These are phyloP conservation scores for Pyrenochaeta sp. DNA, from an alignment of 2,329 filamentous ascomycete species.

Conservation along the genomic window DNA sequence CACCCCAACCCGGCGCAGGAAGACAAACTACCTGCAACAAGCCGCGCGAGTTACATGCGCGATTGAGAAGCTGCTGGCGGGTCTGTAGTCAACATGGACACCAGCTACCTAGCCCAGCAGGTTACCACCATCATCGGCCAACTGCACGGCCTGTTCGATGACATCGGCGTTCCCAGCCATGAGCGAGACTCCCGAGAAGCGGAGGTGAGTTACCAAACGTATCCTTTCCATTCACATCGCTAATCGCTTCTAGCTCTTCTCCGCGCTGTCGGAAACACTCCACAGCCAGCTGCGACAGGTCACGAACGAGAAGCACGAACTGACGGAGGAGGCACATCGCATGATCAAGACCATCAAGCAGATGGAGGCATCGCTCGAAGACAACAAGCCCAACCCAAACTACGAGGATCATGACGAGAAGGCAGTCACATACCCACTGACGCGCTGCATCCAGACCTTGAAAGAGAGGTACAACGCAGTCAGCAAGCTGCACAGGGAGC, in stretches of 20 bases:
- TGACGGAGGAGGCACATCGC: conserved; percentile 87
- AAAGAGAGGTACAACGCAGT: conserved; percentile 87
- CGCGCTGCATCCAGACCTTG: conserved; percentile 76
- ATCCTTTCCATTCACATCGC: background rate
- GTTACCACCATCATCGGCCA: conserved; percentile 93
- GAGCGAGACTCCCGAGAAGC: conserved; percentile 89
- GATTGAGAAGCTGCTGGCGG: conserved; percentile 41
- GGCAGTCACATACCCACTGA: conserved; percentile 82
- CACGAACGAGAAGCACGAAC: conserved; percentile 83
- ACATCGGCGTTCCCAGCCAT: conserved; percentile 93
- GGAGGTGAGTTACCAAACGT: conserved; percentile 67
- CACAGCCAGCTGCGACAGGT: conserved; percentile 89
- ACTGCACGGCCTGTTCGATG: conserved; percentile 93
- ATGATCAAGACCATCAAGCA: conserved; percentile 87
- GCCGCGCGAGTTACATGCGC: conserved; percentile 42
- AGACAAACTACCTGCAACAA: conserved; percentile 7
- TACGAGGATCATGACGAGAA: conserved; percentile 74
- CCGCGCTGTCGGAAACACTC: conserved; percentile 87
- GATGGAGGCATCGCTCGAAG: conserved; percentile 90
- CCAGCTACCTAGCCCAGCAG: conserved; percentile 91
- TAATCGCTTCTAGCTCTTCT: conserved; percentile 72
- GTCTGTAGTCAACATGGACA: conserved; percentile 71
- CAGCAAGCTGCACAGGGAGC: conserved; percentile 83
- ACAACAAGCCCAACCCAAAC: conserved; percentile 70
- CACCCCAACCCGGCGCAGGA: conserved; percentile 3